These are phyloP conservation scores for Zymoseptoria crescenta DNA, from an alignment of 2,329 filamentous ascomycete genomes.

Conservation along the genomic window DNA sequence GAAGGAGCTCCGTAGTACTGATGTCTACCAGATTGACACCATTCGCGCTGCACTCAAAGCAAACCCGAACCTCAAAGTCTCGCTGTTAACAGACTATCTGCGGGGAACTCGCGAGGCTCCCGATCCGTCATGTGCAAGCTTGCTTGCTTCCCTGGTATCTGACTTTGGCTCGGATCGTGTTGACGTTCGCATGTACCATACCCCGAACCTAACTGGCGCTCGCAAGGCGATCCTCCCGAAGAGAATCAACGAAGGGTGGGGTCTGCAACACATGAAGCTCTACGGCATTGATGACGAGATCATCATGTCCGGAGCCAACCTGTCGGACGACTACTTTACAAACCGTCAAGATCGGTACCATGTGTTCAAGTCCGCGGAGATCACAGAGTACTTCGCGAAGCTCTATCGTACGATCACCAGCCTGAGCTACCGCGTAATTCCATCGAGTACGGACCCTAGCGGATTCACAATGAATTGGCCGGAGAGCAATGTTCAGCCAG, in stretches of 20 bases:
- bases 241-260: conserved; percentile 96
- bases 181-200: conserved; percentile 96
- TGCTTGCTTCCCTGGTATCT: conserved; percentile 72
- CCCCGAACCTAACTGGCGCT: conserved; percentile 83
- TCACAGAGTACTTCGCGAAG: conserved; percentile 73
- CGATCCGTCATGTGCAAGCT: conserved; percentile 74
- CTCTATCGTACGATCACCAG: conserved; percentile 71
- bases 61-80: conserved; percentile 72
- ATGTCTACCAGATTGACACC: conserved; percentile 54
- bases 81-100: conserved; percentile 83
- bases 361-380: conserved; percentile 67
- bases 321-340: conserved; percentile 91
- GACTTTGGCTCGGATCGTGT: conserved; percentile 81
- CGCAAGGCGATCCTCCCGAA: conserved; percentile 77
- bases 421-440: conserved; percentile 72
- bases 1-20: neutral
- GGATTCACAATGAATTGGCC: conserved; percentile 65
- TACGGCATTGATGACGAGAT: conserved; percentile 95
- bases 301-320: conserved; percentile 88
- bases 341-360: conserved; percentile 94
- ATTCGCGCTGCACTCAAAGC: conserved; percentile 64
- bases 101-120: conserved; percentile 88
- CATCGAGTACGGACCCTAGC: conserved; percentile 40
- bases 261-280: conserved; percentile 96
- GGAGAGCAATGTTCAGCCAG: conserved; percentile 61